Evolutionary conservation across 1,284 basidiomycete genomes (phyloP).

Genomic region (Kwoniella shivajii): DNA sequence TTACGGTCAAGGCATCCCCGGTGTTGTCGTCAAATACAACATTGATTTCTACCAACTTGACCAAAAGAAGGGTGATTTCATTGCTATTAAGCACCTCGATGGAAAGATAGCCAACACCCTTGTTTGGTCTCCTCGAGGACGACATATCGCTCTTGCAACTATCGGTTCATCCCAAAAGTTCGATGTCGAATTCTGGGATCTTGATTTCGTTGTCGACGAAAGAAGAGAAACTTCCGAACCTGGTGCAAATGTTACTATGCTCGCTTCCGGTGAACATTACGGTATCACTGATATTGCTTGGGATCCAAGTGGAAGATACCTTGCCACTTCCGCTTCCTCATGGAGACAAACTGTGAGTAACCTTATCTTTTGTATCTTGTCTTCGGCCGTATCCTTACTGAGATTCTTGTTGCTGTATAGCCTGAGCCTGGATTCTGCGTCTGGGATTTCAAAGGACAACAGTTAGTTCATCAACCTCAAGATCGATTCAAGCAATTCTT

Average conservation of each 20-base stretch:
- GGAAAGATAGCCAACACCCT: slow-evolving; percentile 91
- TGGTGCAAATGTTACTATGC: slow-evolving; percentile 82
- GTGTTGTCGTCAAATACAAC: slow-evolving; percentile 92
- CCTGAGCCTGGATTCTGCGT: slow-evolving; percentile 95
- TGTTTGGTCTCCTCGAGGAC: slow-evolving; percentile 95
- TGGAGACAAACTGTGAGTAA: slow-evolving; percentile 89
- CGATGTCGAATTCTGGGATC: slow-evolving; percentile 98
- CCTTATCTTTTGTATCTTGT: background rate
- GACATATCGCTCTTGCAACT: slow-evolving; percentile 93
- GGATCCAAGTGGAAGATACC: slow-evolving; percentile 95
- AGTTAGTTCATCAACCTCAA: slow-evolving; percentile 81
- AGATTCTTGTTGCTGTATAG: slow-evolving; percentile 57
- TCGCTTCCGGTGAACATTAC: slow-evolving; percentile 89
- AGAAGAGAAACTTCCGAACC: slow-evolving; percentile 67
- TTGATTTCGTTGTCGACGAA: slow-evolving; percentile 86
- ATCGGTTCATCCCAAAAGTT: slow-evolving; percentile 94
- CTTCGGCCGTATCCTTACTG: background rate
- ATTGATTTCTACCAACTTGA: slow-evolving; percentile 97
- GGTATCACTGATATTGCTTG: slow-evolving; percentile 98
- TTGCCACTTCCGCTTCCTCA: slow-evolving; percentile 89
- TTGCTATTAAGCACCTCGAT: slow-evolving; percentile 78
- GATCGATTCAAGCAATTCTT: slow-evolving; percentile 99
- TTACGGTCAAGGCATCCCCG: slow-evolving; percentile 82
- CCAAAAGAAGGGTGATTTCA: slow-evolving; percentile 96
- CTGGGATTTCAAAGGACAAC: slow-evolving; percentile 97